Base-by-base conservation (phyloP, 306 rosid species). In the Cotoneaster glaucophyllus region DNA sequence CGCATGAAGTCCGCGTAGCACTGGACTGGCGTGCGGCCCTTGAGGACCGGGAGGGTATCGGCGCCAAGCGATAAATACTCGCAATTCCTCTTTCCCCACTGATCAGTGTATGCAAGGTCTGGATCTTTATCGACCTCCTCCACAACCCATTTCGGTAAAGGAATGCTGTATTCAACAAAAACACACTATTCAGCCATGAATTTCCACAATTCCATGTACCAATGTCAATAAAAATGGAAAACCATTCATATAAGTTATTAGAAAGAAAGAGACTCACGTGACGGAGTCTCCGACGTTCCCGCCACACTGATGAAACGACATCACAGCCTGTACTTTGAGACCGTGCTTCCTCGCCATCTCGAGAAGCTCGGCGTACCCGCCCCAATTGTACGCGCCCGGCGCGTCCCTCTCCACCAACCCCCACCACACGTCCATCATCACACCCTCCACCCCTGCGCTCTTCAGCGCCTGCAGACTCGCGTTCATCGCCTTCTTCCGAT, bases 401-500 rank as follows among this genome's bases (percentile, higher is more conserved):
- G 74, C 28, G 5, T 92, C 98, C 18, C 89, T 81, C 89, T 96
- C 98, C 70, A 96, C 99, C 90, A 96, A 29, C 10, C 99, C 99
- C 99, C 99, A 96, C 99, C 99, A 96, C 77, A 96, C 98, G 56
- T 96, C 99, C 89, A 96, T 85, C 99, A 96, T 96, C 4, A 96
- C 68, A 11, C 99, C 98, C 74, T 96, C 97, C 4, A 90, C 99
- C 1, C 98, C 99, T 0, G 99, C 96, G 80, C 98, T 90, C 90
- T 83, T 92, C 87, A 96, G 44, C 71, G 98, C 98, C 64, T 85
- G 86, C 75, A 96, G 83, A 71, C 97, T 95, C 64, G 87, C 96
- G 78, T 88, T 89, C 92, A 96, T 79, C 80, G 99, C 98, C 80
- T 89, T 92, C 86, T 31, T 86, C 85, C 97, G 52, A 8, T 88